These are phyloP conservation scores for Crithidia expoeki DNA, from an alignment of 208 protist species.

Conservation along the genomic window DNA sequence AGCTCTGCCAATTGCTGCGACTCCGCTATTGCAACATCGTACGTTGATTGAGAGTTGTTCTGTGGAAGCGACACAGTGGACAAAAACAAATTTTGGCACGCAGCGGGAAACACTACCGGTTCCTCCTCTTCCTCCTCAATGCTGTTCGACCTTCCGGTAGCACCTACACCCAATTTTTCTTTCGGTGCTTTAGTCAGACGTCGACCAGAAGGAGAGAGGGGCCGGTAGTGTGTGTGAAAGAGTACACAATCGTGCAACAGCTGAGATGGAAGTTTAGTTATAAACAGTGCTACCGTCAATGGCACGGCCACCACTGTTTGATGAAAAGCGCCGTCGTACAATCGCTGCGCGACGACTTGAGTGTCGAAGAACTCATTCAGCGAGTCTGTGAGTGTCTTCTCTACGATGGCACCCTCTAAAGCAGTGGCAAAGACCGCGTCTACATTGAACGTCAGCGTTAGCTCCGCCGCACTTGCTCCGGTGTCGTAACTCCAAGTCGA, in stretches of 20 bases:
- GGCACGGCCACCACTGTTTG: conserved; percentile 43
- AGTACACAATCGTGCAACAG: conserved; percentile 43
- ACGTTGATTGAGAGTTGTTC: neutral
- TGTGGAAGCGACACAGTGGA: neutral
- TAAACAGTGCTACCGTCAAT: conserved; percentile 41
- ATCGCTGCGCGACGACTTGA: conserved; percentile 9
- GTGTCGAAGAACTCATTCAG: neutral
- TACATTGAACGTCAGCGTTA: neutral
- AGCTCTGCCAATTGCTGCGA: conserved; percentile 17
- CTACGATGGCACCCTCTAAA: neutral
- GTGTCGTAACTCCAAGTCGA: neutral
- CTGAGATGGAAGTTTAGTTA: conserved; percentile 21
- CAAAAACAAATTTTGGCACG: neutral
- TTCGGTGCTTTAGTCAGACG: neutral
- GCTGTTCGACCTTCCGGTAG: no score
- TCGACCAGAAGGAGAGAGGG: conserved; percentile 22
- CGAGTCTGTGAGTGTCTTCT: conserved; percentile 5
- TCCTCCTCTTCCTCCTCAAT: neutral
- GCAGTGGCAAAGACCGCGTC: neutral
- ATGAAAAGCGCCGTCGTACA: conserved; percentile 41
- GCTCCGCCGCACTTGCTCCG: neutral
- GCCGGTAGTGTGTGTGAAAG: conserved; percentile 39
- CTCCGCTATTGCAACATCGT: conserved; percentile 18
- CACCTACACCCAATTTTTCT: neutral
- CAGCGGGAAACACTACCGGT: conserved; percentile 2